Evolutionary conservation across 352 stramenopile genomes (phyloP).

Genomic region (Phytophthora palmivora): DNA sequence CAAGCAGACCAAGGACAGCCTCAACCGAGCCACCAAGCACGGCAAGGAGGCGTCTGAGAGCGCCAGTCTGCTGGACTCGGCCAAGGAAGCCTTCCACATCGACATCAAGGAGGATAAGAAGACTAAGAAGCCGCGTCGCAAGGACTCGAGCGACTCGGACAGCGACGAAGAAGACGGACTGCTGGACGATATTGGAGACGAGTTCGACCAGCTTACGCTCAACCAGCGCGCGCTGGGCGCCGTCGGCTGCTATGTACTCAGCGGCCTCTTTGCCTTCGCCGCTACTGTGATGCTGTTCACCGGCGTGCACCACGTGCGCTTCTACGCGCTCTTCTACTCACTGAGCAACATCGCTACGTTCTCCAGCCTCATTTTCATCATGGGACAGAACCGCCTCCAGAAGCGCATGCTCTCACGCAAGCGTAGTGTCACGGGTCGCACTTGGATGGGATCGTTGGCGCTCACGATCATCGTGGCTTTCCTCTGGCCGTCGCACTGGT

Average conservation of each 20-base stretch:
- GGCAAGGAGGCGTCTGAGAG: slow-evolving; percentile 32
- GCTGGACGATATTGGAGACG: slow-evolving; percentile 42
- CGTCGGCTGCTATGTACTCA: slow-evolving; percentile 47
- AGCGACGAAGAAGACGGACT: slow-evolving; percentile 50
- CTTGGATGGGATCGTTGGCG: slow-evolving; percentile 53
- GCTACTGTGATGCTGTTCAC: slow-evolving; percentile 48
- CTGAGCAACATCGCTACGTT: slow-evolving; percentile 54
- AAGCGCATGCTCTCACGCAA: slow-evolving; percentile 55
- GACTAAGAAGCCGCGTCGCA: slow-evolving; percentile 35
- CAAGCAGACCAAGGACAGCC: slow-evolving; percentile 37
- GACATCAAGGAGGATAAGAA: slow-evolving; percentile 45
- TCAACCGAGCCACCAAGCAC: slow-evolving; percentile 32
- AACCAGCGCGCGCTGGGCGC: slow-evolving; percentile 46
- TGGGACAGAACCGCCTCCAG: slow-evolving; percentile 44
- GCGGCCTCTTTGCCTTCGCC: slow-evolving; percentile 41
- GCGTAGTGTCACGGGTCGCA: slow-evolving; percentile 32
- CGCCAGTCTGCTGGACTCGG: slow-evolving; percentile 26
- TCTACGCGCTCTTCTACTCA: slow-evolving; percentile 52
- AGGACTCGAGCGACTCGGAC: slow-evolving; percentile 46
- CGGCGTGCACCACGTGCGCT: slow-evolving; percentile 48
- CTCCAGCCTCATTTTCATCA: slow-evolving; percentile 53
- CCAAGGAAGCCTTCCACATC: slow-evolving; percentile 44
- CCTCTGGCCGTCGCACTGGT: slow-evolving; percentile 50
- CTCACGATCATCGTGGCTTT: slow-evolving; percentile 54
- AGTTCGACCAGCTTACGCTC: slow-evolving; percentile 50